A percentile compares a stretch with the other conserved stretches of the same genome.
phyloP scores from a whole-genome alignment of 169 alveolate genomes.

The Eimeria tenella region DNA sequence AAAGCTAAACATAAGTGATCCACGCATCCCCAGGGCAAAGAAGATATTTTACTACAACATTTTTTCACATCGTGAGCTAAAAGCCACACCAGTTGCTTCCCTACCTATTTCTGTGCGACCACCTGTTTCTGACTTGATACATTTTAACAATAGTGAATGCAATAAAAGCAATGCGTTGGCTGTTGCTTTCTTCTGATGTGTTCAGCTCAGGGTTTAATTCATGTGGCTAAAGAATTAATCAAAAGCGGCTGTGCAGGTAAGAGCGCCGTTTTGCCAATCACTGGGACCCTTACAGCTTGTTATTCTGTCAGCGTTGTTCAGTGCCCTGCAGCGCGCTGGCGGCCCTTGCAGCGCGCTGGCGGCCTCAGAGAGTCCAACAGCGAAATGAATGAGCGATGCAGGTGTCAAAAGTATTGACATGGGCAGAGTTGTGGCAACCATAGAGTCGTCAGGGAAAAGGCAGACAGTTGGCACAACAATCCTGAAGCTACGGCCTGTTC shows the following conservation, averaged over 20 bases:
- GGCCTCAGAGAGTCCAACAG: too few relatives aligned
- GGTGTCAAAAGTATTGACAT: slow-evolving; percentile 3
- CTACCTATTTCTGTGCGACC: too few relatives aligned
- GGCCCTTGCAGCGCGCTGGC: neutral
- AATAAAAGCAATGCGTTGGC: neutral
- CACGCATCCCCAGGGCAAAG: slow-evolving; percentile 54
- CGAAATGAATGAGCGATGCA: neutral
- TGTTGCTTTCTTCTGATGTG: neutral
- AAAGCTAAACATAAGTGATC: slow-evolving; percentile 24
- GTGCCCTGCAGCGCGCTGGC: neutral
- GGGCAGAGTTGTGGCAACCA: slow-evolving; percentile 25
- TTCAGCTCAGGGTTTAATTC: slow-evolving; percentile 1
- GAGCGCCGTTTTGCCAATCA: neutral
- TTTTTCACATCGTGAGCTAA: slow-evolving; percentile 36
- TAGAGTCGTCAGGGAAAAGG: slow-evolving; percentile 29
- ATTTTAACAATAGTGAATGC: neutral
- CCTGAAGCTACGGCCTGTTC: neutral
- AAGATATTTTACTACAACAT: slow-evolving; percentile 62
- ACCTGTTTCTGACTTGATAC: too few relatives aligned
- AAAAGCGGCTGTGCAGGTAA: slow-evolving; percentile 6
- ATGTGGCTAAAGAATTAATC: neutral
- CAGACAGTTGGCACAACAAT: slow-evolving; percentile 25
- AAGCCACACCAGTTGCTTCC: neutral
- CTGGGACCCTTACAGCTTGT: neutral
- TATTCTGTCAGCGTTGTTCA: neutral